Conservation (phyloP, 2,329 filamentous ascomycete genomes). For the Esteya vermicola region DNA sequence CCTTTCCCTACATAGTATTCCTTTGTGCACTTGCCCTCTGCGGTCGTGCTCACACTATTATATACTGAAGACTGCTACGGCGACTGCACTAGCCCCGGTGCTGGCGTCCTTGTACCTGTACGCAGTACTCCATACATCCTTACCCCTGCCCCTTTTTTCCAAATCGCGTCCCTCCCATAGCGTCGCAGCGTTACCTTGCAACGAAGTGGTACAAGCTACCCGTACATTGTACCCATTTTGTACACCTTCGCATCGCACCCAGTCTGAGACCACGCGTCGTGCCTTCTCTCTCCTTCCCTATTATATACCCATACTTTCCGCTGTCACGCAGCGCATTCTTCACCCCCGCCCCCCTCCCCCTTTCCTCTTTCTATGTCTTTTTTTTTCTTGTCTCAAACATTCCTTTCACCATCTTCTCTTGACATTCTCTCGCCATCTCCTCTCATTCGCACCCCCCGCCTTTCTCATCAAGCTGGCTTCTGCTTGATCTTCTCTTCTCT, state of each 20-base stretch:
- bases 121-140: too few relatives aligned
- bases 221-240: neutral
- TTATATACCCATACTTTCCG: neutral
- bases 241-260: neutral
- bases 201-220: too few relatives aligned
- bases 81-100: too few relatives aligned
- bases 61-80: too few relatives aligned
- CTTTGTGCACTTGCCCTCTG: too few relatives aligned
- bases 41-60: too few relatives aligned
- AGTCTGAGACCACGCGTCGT: conserved; percentile 6
- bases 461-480: too few relatives aligned
- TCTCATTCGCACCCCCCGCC: neutral
- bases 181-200: too few relatives aligned
- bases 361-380: neutral
- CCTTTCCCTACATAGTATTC: too few relatives aligned
- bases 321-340: neutral
- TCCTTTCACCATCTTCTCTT: neutral
- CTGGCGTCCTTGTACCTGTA: too few relatives aligned
- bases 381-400: neutral
- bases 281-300: conserved; percentile 5
- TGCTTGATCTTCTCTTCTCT: too few relatives aligned
- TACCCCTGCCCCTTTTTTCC: neutral
- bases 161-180: neutral
- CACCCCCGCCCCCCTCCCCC: neutral
- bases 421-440: neutral